Evolutionary conservation across 192 early-diverging fungal species (phyloP).

Genomic region (Umbelopsis sp.): DNA sequence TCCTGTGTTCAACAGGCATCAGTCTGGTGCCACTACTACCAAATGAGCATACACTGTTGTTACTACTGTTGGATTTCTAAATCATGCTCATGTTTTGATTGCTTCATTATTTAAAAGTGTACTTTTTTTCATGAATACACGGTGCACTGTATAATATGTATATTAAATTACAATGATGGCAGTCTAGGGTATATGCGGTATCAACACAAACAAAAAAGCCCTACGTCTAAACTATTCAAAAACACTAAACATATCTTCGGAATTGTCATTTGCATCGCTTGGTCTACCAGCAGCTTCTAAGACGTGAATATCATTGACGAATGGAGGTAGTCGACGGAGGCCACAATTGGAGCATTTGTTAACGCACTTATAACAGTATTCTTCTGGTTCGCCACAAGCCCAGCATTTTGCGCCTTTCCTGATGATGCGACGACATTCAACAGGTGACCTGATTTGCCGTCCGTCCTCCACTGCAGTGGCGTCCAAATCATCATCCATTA

Average conservation of each 20-base stretch:
- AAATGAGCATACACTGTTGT: too few species aligned
- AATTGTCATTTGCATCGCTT: background rate
- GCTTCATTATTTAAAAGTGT: too few species aligned
- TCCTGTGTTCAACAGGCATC: too few species aligned
- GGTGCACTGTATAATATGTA: too few species aligned
- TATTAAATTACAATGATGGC: background rate
- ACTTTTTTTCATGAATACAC: too few species aligned
- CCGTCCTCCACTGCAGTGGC: background rate
- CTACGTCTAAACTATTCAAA: constrained; percentile 17
- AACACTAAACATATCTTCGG: constrained; percentile 29
- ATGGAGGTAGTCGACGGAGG: constrained; percentile 35
- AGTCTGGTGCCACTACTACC: too few species aligned
- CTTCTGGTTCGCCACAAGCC: constrained; percentile 34
- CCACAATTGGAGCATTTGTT: constrained; percentile 27
- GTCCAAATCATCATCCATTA: constrained; percentile 16
- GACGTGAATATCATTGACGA: constrained; percentile 37
- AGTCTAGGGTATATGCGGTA: background rate
- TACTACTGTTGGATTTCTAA: too few species aligned
- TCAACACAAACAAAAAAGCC: background rate
- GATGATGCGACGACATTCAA: constrained; percentile 34
- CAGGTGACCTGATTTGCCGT: background rate
- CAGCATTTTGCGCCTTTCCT: constrained; percentile 37
- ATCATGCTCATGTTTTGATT: too few species aligned
- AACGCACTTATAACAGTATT: constrained; percentile 40
- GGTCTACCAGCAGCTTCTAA: constrained; percentile 22